A percentile compares a stretch with the other conserved stretches of the same genome.
phyloP scores from a whole-genome alignment of 306 rosid species.

The Malus sieversii region DNA sequence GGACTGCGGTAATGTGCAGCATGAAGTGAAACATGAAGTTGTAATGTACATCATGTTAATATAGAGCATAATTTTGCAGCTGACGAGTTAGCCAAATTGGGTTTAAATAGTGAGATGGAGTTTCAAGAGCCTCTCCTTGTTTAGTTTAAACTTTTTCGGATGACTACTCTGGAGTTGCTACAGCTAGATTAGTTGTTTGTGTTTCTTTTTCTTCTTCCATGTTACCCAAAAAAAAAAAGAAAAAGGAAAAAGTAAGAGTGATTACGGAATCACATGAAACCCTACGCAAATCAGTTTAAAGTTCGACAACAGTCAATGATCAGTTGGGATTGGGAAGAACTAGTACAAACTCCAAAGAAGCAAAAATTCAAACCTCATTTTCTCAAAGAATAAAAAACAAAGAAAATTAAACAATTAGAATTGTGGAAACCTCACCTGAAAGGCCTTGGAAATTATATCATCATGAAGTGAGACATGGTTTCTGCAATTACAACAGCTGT shows the following conservation, averaged over 20 bases:
- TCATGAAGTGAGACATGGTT: conserved; percentile 91
- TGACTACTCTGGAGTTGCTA: too few relatives aligned
- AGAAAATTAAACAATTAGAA: not conserved
- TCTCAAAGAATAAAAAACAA: not conserved
- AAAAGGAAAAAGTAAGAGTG: rapidly evolving
- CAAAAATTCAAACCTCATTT: not conserved
- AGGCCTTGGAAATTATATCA: conserved; percentile 95
- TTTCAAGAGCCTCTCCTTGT: too few relatives aligned
- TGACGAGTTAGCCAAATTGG: too few relatives aligned
- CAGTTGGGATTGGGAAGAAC: not conserved
- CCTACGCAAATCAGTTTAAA: not conserved
- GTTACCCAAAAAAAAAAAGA: too few relatives aligned
- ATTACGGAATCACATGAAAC: not conserved
- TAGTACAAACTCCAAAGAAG: not conserved
- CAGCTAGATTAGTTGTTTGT: too few relatives aligned
- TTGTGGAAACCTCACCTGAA: conserved; percentile 55
- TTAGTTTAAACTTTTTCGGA: too few relatives aligned
- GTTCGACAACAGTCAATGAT: conserved; percentile 6
- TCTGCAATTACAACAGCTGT: conserved; percentile 91
- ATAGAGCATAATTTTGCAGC: too few relatives aligned
- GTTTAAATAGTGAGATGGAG: too few relatives aligned
- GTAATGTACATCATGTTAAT: too few relatives aligned
- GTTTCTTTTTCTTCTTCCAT: too few relatives aligned
- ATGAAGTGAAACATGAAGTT: too few relatives aligned
- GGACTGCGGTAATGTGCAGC: too few relatives aligned